These are phyloP conservation scores for Cryphonectria naterciae DNA, from an alignment of 2,329 filamentous ascomycete genomes.

Conservation along the genomic window DNA sequence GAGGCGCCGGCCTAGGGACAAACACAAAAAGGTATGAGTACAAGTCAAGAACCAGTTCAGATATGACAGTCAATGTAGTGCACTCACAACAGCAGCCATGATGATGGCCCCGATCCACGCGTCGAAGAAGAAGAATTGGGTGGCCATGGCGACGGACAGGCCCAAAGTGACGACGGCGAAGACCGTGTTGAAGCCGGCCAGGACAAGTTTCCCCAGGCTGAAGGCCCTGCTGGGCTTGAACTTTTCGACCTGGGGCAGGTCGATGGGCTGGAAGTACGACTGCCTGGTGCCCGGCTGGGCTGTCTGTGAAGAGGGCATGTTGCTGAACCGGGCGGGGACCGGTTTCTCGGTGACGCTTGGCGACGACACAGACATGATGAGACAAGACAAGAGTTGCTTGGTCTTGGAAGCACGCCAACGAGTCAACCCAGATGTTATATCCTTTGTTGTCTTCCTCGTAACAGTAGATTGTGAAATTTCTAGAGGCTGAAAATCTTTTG, in stretches of 20 bases:
- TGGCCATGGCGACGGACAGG: constrained; percentile 1
- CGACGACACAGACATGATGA: neutral
- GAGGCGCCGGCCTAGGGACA: constrained; percentile 40
- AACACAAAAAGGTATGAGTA: neutral
- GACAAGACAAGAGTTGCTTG: neutral
- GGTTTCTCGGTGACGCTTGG: constrained; percentile 19
- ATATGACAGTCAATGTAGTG: no score
- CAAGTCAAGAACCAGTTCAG: neutral
- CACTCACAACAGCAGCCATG: neutral
- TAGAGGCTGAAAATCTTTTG: no score
- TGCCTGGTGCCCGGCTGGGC: neutral
- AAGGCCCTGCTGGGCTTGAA: constrained; percentile 21
- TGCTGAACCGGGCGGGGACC: constrained; percentile 8
- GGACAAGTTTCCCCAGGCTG: constrained; percentile 18
- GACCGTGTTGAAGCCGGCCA: constrained; percentile 22
- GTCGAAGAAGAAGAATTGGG: neutral
- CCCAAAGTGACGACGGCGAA: constrained; percentile 26
- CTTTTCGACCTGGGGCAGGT: constrained; percentile 12
- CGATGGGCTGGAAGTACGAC: constrained; percentile 17
- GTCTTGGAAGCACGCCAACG: neutral
- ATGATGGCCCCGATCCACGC: constrained; percentile 15
- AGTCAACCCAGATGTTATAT: neutral
- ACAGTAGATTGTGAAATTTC: no score
- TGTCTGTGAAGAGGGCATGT: neutral
- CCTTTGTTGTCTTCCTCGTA: no score